phyloP scores from a whole-genome alignment of 2,329 filamentous ascomycete genomes.

The Immersiporthe knoxdaviesiana region DNA sequence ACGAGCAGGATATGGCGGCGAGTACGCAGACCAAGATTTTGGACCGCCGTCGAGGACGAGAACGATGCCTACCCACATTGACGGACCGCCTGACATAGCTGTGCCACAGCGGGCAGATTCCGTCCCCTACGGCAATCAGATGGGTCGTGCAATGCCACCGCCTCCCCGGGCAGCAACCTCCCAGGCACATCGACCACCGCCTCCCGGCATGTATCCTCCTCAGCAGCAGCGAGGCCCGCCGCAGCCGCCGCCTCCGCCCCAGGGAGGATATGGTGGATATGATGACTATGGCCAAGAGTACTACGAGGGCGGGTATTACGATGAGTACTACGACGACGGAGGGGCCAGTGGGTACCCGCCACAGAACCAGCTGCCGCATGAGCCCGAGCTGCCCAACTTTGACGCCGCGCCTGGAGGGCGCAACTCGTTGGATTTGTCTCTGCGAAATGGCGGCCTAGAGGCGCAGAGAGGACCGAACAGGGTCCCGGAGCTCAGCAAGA shows the following conservation, averaged over 20 bases:
- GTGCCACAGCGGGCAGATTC: slow-evolving; percentile 47
- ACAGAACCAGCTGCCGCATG: slow-evolving; percentile 34
- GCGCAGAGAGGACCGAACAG: slow-evolving; percentile 55
- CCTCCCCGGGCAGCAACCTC: slow-evolving; percentile 59
- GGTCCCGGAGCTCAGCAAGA: slow-evolving; percentile 58
- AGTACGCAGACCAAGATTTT: slow-evolving; percentile 48
- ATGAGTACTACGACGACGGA: slow-evolving; percentile 54
- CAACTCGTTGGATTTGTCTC: slow-evolving; percentile 53
- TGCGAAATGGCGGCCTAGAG: slow-evolving; percentile 43
- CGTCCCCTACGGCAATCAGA: slow-evolving; percentile 50
- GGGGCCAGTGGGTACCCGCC: slow-evolving; percentile 37
- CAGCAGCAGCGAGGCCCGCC: slow-evolving; percentile 46
- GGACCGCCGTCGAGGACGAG: slow-evolving; percentile 60
- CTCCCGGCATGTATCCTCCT: slow-evolving; percentile 56
- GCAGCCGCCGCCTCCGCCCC: slow-evolving; percentile 39
- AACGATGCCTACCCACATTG: slow-evolving; percentile 61
- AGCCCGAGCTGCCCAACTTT: slow-evolving; percentile 47
- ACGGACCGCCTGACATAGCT: slow-evolving; percentile 40
- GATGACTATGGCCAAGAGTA: slow-evolving; percentile 40
- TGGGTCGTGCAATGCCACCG: slow-evolving; percentile 48
- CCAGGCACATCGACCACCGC: slow-evolving; percentile 54
- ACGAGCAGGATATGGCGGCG: slow-evolving; percentile 41
- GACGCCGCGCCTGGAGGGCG: slow-evolving; percentile 44
- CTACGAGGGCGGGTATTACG: slow-evolving; percentile 48
- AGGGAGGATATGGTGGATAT: slow-evolving; percentile 32